These are phyloP conservation scores for Sporothrix pallida DNA, from an alignment of 2,329 filamentous ascomycete genomes.

Conservation along the genomic window DNA sequence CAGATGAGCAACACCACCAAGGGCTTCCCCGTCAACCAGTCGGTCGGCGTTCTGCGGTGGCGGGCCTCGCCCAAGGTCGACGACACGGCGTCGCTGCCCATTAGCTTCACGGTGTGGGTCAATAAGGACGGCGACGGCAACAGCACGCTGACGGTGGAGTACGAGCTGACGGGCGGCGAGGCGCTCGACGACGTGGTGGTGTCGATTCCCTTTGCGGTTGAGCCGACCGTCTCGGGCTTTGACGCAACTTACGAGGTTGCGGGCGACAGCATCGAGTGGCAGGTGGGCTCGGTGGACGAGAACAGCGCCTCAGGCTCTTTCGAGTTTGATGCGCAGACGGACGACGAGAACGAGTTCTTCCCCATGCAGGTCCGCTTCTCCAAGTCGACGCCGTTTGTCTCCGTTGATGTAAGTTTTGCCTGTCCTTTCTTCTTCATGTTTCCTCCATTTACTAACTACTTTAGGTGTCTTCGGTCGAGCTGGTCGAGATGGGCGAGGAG, in stretches of 20 bases:
- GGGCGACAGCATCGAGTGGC: constrained; percentile 93
- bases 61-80: constrained; percentile 81
- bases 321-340: constrained; percentile 90
- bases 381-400: constrained; percentile 84
- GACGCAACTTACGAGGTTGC: constrained; percentile 94
- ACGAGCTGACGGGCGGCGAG: constrained; percentile 85
- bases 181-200: constrained; percentile 83
- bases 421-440: background rate
- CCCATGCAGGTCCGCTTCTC: constrained; percentile 92
- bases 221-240: constrained; percentile 89
- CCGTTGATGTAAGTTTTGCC: constrained; percentile 80
- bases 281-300: constrained; percentile 82
- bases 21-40: constrained; percentile 93
- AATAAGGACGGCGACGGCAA: constrained; percentile 82
- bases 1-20: constrained; percentile 88
- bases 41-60: constrained; percentile 92
- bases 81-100: constrained; percentile 80
- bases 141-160: constrained; percentile 92
- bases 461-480: constrained; percentile 69
- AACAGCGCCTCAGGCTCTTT: constrained; percentile 85
- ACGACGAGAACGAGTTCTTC: constrained; percentile 94
- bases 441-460: constrained; percentile 39
- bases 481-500: constrained; percentile 77
- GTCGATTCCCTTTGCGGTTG: constrained; percentile 83
- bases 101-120: constrained; percentile 97